Evolutionary conservation across 768 basidiomycete species (phyloP), one percentile per base, ranked within the genome.

Genomic region (Lepiota venenata): DNA sequence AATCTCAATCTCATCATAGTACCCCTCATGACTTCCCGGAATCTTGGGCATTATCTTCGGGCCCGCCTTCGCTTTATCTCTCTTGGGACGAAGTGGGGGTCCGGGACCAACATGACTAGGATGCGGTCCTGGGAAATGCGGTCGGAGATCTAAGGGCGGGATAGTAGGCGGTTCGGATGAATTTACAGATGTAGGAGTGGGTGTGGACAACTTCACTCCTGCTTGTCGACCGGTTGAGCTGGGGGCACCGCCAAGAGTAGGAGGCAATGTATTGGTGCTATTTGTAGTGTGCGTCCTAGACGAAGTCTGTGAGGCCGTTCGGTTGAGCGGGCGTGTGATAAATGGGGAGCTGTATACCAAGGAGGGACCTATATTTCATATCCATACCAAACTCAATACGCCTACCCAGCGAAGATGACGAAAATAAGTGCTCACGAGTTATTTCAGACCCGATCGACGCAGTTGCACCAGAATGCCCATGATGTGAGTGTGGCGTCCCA

Each of bases 221-320:
- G 32, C 2, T 32, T 3, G 32, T 32, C 32, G 32, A 32, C 32
- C 8, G 9, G 9, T 8, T 32, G 32, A 32, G 32, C 32, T 32
- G 9, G 32, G 32, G 32, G 32, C 4, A 7, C 6, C 32, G 38
- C 18, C 56, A 47, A 42, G 55, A 58, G 36, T 59, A 58, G 36
- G 57, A 50, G 14, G 74, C 78, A 12, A 69, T 3, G 82, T 81
- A 35, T 73, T 66, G 16, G 39, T 36, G 8, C 39, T 55, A 37
- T 40, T 32, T 11, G 32, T 55, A 42, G 29, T 55, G 52, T 84
- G 79, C 1, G 81, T 84, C 41, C 76, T 76, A 14, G 83, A 83
- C 1, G 86, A 88, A 1, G 78, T 80, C 55, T 85, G 76, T 21
- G 84, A 86, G 40, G 79, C 71, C 4, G 87, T 83, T 32, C 87